These are phyloP conservation scores for Pestalotiopsis sp. DNA, from an alignment of 2,329 filamentous ascomycete species.

Conservation along the genomic window DNA sequence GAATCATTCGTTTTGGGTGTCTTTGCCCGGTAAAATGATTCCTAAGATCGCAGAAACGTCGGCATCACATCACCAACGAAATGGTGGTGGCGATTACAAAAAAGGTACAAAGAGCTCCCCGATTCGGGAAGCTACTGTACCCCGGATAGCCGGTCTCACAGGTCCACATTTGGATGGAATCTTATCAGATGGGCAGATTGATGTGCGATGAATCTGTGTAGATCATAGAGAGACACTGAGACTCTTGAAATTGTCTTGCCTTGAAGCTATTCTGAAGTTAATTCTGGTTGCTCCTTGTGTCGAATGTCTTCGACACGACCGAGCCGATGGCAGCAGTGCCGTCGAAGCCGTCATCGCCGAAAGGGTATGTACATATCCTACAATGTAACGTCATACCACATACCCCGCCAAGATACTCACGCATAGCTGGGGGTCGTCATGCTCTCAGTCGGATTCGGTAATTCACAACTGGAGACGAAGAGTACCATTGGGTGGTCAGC, in stretches of 20 bases:
- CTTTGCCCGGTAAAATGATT: not conserved
- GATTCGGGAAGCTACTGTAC: constrained; percentile 1
- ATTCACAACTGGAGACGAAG: too few species aligned
- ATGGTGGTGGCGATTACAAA: not conserved
- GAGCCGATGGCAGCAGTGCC: not conserved
- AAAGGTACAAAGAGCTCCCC: not conserved
- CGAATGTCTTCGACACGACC: not conserved
- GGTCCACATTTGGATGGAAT: not conserved
- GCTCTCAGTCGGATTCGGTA: too few species aligned
- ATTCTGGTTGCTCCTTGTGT: not conserved
- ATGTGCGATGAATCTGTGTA: not conserved
- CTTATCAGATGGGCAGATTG: not conserved
- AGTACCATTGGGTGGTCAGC: not conserved
- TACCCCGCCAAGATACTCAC: not conserved
- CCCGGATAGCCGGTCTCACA: not conserved
- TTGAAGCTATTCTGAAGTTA: not conserved
- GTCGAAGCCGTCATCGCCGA: not conserved
- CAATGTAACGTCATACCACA: not conserved
- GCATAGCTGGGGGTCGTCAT: not conserved
- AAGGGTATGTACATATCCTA: not conserved
- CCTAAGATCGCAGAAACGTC: not conserved
- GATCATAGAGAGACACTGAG: not conserved
- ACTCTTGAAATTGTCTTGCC: not conserved
- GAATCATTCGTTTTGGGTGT: not conserved
- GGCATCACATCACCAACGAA: constrained; percentile 1